These are phyloP conservation scores for Pichia scutulata DNA, from an alignment of 805 yeast genomes.

Conservation along the genomic window DNA sequence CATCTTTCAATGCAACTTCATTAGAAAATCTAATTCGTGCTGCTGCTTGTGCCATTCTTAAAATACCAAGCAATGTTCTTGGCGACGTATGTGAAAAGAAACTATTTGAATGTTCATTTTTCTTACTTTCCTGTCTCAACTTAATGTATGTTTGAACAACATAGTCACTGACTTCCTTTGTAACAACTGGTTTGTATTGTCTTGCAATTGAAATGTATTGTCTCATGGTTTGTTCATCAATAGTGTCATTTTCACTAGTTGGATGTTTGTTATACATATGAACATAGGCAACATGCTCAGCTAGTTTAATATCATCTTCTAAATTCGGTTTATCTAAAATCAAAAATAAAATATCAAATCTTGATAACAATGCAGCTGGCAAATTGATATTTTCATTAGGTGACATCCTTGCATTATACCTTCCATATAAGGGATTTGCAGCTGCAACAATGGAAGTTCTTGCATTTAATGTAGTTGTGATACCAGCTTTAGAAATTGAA, in stretches of 20 bases:
- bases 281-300: constrained; percentile 90
- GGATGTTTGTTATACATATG: constrained; percentile 93
- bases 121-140: constrained; percentile 85
- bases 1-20: constrained; percentile 67
- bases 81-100: constrained; percentile 93
- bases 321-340: constrained; percentile 77
- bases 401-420: constrained; percentile 83
- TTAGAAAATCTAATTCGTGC: constrained; percentile 83
- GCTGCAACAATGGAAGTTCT: constrained; percentile 94
- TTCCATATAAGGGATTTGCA: constrained; percentile 95
- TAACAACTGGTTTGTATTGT: constrained; percentile 74
- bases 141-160: constrained; percentile 81
- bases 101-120: constrained; percentile 64
- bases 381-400: constrained; percentile 93
- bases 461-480: constrained; percentile 91
- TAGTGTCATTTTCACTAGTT: constrained; percentile 60
- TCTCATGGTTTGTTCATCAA: constrained; percentile 73
- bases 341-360: constrained; percentile 86
- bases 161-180: constrained; percentile 76
- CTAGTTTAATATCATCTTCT: constrained; percentile 77
- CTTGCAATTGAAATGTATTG: constrained; percentile 86
- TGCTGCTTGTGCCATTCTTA: constrained; percentile 89
- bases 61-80: constrained; percentile 82
- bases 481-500: constrained; percentile 95
- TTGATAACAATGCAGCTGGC: constrained; percentile 92